These are phyloP conservation scores for Cercospora janseana DNA, from an alignment of 2,329 filamentous ascomycete genomes.

Conservation along the genomic window DNA sequence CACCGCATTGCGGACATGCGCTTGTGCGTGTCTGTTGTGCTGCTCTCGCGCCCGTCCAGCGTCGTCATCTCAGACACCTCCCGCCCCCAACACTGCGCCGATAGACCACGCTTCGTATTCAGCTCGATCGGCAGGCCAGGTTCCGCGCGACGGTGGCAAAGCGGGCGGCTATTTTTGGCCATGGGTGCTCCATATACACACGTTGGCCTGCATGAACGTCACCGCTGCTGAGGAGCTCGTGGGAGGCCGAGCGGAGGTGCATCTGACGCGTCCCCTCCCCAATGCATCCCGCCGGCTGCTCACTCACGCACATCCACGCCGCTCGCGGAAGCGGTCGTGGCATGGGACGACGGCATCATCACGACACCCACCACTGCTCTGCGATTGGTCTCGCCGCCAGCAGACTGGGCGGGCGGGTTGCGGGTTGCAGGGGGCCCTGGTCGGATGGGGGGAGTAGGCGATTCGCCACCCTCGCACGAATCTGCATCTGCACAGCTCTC, in stretches of 20 bases:
- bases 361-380: neutral
- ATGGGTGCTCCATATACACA: conserved; percentile 1
- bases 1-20: too few relatives aligned
- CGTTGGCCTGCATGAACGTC: conserved; percentile 6
- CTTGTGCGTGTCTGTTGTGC: too few relatives aligned
- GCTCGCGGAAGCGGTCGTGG: conserved; percentile 1
- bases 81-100: neutral
- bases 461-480: neutral
- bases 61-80: neutral
- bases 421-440: too few relatives aligned
- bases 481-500: conserved; percentile 8
- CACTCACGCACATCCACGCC: neutral
- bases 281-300: neutral
- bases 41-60: too few relatives aligned
- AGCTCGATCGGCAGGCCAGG: conserved; percentile 11
- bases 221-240: neutral
- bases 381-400: conserved; percentile 12
- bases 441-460: too few relatives aligned
- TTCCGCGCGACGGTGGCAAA: conserved; percentile 16
- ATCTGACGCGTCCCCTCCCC: conserved; percentile 12
- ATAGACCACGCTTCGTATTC: conserved; percentile 20
- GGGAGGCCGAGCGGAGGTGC: neutral
- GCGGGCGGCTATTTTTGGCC: neutral
- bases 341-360: conserved; percentile 2
- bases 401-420: too few relatives aligned